Evolutionary conservation across 352 stramenopile species (phyloP).

Genomic region (Phytophthora macrochlamydospora): DNA sequence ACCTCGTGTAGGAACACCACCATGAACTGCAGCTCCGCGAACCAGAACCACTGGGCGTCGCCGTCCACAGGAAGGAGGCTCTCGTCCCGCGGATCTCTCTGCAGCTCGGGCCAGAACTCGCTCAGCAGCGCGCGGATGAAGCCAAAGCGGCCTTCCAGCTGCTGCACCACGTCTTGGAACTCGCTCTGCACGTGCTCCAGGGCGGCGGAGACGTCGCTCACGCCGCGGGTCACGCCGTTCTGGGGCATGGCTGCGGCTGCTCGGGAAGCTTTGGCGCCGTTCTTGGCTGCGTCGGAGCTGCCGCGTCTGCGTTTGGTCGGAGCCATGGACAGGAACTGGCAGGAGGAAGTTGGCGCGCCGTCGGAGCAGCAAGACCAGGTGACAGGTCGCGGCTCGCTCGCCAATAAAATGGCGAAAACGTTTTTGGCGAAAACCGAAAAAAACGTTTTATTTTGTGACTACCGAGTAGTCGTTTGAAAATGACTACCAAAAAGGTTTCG

Average conservation of each 20-base stretch:
- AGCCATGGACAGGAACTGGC: constrained; percentile 26
- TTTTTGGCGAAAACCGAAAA: no score
- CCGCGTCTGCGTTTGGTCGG: constrained; percentile 44
- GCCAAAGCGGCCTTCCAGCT: constrained; percentile 44
- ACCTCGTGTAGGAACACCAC: constrained; percentile 86
- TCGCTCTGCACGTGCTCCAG: constrained; percentile 29
- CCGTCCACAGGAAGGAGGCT: constrained; percentile 37
- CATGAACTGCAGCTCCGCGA: constrained; percentile 81
- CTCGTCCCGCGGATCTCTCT: constrained; percentile 48
- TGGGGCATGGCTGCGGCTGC: constrained; percentile 2
- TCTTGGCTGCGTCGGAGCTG: constrained; percentile 19
- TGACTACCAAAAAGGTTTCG: no score
- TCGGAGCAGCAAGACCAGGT: no score
- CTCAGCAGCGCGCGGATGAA: constrained; percentile 70
- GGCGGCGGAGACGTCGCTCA: not conserved
- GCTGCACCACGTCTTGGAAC: constrained; percentile 28
- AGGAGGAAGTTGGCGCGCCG: no score
- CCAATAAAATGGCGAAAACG: no score
- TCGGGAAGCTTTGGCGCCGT: constrained; percentile 10
- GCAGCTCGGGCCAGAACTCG: constrained; percentile 77
- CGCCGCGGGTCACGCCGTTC: constrained; percentile 6
- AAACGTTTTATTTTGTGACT: no score
- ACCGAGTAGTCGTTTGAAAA: no score
- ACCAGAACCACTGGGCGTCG: constrained; percentile 85
- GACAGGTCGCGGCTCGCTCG: no score